These are phyloP conservation scores for Lagenaria siceraria DNA, from an alignment of 306 rosid species.

Conservation along the genomic window DNA sequence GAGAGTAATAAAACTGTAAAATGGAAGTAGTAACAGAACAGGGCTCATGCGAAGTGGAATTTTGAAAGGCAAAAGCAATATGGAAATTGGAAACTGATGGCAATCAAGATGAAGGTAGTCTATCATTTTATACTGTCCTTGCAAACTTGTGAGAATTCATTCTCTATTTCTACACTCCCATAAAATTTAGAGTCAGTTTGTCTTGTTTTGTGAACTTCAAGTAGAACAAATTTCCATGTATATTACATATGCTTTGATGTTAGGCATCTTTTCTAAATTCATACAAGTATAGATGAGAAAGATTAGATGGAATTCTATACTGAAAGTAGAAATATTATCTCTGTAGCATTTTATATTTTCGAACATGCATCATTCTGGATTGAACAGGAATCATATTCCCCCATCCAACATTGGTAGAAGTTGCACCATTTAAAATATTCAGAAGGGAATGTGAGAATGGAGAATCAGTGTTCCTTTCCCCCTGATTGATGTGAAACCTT, in stretches of 20 bases:
- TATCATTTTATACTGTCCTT: not conserved
- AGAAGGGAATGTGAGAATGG: not conserved
- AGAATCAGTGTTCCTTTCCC: not conserved
- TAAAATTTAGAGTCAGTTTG: not conserved
- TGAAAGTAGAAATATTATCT: not conserved
- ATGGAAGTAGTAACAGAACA: not conserved
- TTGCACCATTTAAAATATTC: not conserved
- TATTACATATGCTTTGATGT: not conserved
- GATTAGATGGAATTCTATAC: not conserved
- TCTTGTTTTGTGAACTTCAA: not conserved
- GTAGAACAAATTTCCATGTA: not conserved
- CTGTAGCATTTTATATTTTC: not conserved
- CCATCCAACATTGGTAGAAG: not conserved
- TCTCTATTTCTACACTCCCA: not conserved
- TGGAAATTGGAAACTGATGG: not conserved
- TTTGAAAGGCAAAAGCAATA: not conserved
- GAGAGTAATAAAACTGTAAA: not conserved
- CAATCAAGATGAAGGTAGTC: not conserved
- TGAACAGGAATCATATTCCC: not conserved
- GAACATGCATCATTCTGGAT: not conserved
- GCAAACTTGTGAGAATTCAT: not conserved
- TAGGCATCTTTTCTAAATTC: not conserved
- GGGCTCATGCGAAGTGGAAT: not conserved
- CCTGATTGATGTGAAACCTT: not conserved
- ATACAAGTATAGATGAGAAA: not conserved